phyloP scores from a whole-genome alignment of 192 early-diverging fungal genomes.

The Hyaloraphidium curvatum region DNA sequence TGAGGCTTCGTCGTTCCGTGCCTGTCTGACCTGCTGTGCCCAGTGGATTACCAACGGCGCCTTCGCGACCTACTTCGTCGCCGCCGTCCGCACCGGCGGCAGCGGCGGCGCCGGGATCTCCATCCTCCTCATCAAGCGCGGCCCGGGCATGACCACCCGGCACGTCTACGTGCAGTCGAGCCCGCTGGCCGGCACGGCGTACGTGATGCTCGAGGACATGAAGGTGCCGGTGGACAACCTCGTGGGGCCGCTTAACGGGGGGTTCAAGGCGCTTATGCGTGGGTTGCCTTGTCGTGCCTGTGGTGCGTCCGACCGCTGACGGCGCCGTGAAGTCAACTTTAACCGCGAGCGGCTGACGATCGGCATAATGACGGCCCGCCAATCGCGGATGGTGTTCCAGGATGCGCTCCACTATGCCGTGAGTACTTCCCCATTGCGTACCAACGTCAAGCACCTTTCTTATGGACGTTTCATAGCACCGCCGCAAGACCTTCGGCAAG shows the following conservation, averaged over 20 bases:
- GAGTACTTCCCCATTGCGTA: too few species aligned
- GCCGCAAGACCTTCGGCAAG: constrained; percentile 75
- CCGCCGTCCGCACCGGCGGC: constrained; percentile 57
- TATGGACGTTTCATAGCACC: too few species aligned
- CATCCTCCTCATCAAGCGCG: constrained; percentile 47
- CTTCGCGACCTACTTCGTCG: constrained; percentile 65
- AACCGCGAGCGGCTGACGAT: constrained; percentile 62
- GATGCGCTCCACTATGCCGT: constrained; percentile 3
- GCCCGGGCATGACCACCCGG: constrained; percentile 44
- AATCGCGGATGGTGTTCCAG: too few species aligned
- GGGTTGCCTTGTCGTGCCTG: too few species aligned
- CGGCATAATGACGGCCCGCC: constrained; percentile 61
- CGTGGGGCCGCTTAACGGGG: constrained; percentile 66
- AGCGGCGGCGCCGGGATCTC: constrained; percentile 59
- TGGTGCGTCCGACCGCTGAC: too few species aligned
- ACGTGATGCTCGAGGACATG: constrained; percentile 44
- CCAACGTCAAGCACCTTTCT: too few species aligned
- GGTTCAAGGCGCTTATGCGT: constrained; percentile 39
- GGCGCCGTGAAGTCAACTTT: constrained; percentile 46
- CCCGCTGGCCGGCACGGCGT: constrained; percentile 12
- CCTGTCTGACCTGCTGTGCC: too few species aligned
- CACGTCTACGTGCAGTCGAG: constrained; percentile 45
- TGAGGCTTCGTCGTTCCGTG: background rate
- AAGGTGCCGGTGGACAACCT: constrained; percentile 66
- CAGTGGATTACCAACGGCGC: constrained; percentile 6